These are phyloP conservation scores for Amaranthus palmeri DNA, from an alignment of 148 eudicot genomes.

Conservation along the genomic window DNA sequence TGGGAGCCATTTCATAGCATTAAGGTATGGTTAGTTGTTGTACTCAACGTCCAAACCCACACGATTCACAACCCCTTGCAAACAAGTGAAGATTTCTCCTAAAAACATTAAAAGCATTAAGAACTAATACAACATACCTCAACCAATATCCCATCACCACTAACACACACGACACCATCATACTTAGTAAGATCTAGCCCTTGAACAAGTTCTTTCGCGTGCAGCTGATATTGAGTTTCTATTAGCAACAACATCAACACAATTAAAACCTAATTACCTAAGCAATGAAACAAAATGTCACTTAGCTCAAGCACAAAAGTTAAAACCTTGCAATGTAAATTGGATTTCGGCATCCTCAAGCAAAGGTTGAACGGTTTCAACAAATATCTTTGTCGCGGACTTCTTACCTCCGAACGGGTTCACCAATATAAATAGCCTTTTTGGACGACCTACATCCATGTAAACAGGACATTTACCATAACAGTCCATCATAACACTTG, in stretches of 20 bases:
- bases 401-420: conserved; percentile 90
- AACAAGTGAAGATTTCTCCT: not conserved
- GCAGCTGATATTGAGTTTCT: conserved; percentile 78
- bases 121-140: conserved; percentile 48
- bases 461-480: conserved; percentile 4
- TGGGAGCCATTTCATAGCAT: too few relatives aligned
- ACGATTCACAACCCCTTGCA: not conserved
- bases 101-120: not conserved
- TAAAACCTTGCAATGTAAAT: conserved; percentile 56
- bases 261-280: conserved; percentile 1
- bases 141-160: conserved; percentile 89
- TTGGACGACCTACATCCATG: conserved; percentile 61
- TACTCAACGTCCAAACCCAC: not conserved
- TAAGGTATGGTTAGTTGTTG: too few relatives aligned
- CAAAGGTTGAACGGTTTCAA: conserved; percentile 65
- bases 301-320: conserved; percentile 2
- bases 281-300: not conserved
- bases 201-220: conserved; percentile 74
- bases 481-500: not conserved
- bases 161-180: conserved; percentile 90
- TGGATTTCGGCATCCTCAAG: conserved; percentile 74
- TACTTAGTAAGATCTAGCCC: conserved; percentile 63
- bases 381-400: conserved; percentile 54
- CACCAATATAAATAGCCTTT: conserved; percentile 63
- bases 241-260: conserved; percentile 21